These are phyloP conservation scores for Grosmannia penicillata DNA, from an alignment of 2,329 filamentous ascomycete genomes.

Conservation along the genomic window DNA sequence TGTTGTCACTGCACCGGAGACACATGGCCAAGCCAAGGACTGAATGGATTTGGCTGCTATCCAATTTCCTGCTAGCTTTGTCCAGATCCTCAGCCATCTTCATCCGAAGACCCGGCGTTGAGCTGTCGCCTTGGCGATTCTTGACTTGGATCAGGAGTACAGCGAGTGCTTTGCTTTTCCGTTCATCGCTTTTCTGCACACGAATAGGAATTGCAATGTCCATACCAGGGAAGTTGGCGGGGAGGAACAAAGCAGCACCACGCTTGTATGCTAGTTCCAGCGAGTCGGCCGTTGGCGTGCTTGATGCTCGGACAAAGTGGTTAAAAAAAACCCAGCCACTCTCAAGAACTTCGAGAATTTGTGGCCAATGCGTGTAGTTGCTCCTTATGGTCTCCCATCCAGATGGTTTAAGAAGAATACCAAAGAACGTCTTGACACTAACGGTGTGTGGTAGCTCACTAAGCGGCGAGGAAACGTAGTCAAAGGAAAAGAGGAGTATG, in stretches of 20 bases:
- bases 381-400: not conserved
- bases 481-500: not conserved
- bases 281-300: not conserved
- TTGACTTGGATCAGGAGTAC: conserved; percentile 1
- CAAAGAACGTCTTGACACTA: not conserved
- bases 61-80: not conserved
- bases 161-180: no score
- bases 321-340: conserved; percentile 1
- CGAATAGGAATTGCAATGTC: conserved; percentile 1
- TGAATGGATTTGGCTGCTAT: no score
- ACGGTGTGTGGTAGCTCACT: not conserved
- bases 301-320: not conserved
- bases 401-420: not conserved
- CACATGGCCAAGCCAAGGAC: conserved; percentile 1
- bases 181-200: not conserved
- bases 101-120: not conserved
- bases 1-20: no score
- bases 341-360: not conserved
- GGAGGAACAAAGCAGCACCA: conserved; percentile 1
- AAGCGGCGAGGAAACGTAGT: not conserved
- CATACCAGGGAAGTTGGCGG: conserved; percentile 1
- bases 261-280: not conserved
- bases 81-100: conserved; percentile 1
- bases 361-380: not conserved
- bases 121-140: conserved; percentile 1